phyloP scores from a whole-genome alignment of 352 stramenopile species.

The Plasmopara muralis region DNA sequence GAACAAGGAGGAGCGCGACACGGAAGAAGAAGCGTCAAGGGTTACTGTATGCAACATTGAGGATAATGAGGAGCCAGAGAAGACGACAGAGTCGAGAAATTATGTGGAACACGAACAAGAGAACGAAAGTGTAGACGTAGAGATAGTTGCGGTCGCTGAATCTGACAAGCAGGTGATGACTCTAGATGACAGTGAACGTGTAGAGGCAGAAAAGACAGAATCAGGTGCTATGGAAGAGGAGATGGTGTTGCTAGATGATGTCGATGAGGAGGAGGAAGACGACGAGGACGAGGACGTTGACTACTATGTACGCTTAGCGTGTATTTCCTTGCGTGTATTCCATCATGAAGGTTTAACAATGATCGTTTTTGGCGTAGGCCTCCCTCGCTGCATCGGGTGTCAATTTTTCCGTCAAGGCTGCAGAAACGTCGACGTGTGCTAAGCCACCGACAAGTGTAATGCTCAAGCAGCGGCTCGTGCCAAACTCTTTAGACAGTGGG shows the following conservation, averaged over 20 bases:
- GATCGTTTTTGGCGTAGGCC: constrained; percentile 20
- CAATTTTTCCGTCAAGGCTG: constrained; percentile 24
- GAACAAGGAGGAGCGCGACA: constrained; percentile 6
- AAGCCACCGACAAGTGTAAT: constrained; percentile 5
- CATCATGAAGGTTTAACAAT: neutral
- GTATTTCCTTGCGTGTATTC: no score
- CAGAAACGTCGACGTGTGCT: neutral
- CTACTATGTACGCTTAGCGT: constrained; percentile 35
- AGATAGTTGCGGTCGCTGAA: neutral
- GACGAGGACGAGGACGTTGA: constrained; percentile 44
- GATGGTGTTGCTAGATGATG: constrained; percentile 17
- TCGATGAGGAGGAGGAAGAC: constrained; percentile 30
- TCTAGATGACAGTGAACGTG: neutral
- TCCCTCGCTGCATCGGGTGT: constrained; percentile 42
- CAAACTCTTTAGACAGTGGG: constrained; percentile 62
- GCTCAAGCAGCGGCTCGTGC: constrained; percentile 31
- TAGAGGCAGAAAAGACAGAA: constrained; percentile 5
- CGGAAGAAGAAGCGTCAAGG: no score
- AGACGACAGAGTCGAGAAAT: constrained; percentile 3
- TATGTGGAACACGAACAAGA: neutral
- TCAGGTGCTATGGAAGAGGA: neutral
- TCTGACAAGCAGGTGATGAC: neutral
- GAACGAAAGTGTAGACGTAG: neutral
- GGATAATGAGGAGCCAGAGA: constrained; percentile 2
- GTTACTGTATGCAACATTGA: no score